phyloP scores from a whole-genome alignment of 371 early-diverging fungal species.

The Mucor ambiguus region DNA sequence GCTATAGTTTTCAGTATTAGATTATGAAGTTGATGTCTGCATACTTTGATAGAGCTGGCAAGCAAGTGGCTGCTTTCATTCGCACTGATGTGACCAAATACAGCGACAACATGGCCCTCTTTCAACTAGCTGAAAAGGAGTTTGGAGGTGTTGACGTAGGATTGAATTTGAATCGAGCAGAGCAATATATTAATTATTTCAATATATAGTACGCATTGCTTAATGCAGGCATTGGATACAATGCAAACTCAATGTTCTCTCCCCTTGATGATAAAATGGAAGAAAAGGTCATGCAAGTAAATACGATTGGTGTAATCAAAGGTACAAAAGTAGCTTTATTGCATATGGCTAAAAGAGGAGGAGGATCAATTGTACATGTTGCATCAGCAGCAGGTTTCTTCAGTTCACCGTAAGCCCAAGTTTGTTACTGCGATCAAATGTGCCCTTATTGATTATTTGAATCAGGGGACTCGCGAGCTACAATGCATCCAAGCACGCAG shows the following conservation, averaged over 20 bases:
- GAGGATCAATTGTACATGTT: slow-evolving; percentile 52
- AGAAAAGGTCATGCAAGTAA: slow-evolving; percentile 61
- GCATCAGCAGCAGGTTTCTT: slow-evolving; percentile 39
- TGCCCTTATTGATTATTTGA: neutral
- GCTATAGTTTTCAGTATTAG: too few species aligned
- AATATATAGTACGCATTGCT: slow-evolving; percentile 13
- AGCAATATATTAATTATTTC: neutral
- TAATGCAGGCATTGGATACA: slow-evolving; percentile 64
- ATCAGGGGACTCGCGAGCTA: slow-evolving; percentile 45
- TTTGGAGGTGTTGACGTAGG: slow-evolving; percentile 67
- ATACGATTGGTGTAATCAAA: slow-evolving; percentile 67
- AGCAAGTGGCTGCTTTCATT: slow-evolving; percentile 44
- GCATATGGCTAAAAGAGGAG: slow-evolving; percentile 42
- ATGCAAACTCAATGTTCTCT: slow-evolving; percentile 27
- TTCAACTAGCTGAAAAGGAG: slow-evolving; percentile 47
- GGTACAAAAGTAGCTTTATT: slow-evolving; percentile 45
- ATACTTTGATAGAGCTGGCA: slow-evolving; percentile 7
- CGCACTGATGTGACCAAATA: slow-evolving; percentile 65
- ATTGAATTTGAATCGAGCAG: neutral
- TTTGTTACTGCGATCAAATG: neutral
- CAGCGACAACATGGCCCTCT: slow-evolving; percentile 45
- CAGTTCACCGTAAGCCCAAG: slow-evolving; percentile 13
- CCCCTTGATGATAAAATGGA: slow-evolving; percentile 31
- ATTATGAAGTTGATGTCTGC: too few species aligned
- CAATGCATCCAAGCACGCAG: slow-evolving; percentile 88